These are phyloP conservation scores for Cladosporium sphaerospermum DNA, from an alignment of 2,329 filamentous ascomycete genomes.

Conservation along the genomic window DNA sequence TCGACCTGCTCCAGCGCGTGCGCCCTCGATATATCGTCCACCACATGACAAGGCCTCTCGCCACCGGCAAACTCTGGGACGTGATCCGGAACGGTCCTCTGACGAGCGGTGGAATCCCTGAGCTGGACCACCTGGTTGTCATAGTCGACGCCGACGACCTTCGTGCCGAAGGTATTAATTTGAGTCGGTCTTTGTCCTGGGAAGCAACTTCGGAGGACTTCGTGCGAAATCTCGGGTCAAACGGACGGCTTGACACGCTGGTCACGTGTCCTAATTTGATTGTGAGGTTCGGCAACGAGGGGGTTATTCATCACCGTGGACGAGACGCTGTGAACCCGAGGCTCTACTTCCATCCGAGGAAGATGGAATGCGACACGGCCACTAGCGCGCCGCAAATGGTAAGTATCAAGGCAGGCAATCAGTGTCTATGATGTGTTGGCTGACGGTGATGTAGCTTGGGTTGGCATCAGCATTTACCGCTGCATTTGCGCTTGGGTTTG, in stretches of 20 bases:
- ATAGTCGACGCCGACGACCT: slow-evolving; percentile 31
- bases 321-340: slow-evolving; percentile 30
- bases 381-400: slow-evolving; percentile 9
- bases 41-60: slow-evolving; percentile 30
- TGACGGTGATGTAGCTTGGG: slow-evolving; percentile 20
- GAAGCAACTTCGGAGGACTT: slow-evolving; percentile 30
- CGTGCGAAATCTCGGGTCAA: slow-evolving; percentile 29
- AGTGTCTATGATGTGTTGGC: not conserved
- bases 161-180: slow-evolving; percentile 28
- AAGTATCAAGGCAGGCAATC: not conserved
- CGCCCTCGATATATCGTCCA: slow-evolving; percentile 28
- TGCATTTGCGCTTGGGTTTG: slow-evolving; percentile 29
- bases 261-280: slow-evolving; percentile 32
- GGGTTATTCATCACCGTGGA: slow-evolving; percentile 29
- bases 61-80: slow-evolving; percentile 29
- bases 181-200: slow-evolving; percentile 30
- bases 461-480: slow-evolving; percentile 28
- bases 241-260: slow-evolving; percentile 29
- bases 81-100: slow-evolving; percentile 28
- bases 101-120: slow-evolving; percentile 25
- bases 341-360: slow-evolving; percentile 27
- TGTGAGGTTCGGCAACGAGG: slow-evolving; percentile 30
- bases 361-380: slow-evolving; percentile 19
- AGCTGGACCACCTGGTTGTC: slow-evolving; percentile 29
- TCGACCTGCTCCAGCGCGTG: slow-evolving; percentile 28